Conservation (phyloP, 139 green algal genomes). For the Mychonastes homosphaera region DNA sequence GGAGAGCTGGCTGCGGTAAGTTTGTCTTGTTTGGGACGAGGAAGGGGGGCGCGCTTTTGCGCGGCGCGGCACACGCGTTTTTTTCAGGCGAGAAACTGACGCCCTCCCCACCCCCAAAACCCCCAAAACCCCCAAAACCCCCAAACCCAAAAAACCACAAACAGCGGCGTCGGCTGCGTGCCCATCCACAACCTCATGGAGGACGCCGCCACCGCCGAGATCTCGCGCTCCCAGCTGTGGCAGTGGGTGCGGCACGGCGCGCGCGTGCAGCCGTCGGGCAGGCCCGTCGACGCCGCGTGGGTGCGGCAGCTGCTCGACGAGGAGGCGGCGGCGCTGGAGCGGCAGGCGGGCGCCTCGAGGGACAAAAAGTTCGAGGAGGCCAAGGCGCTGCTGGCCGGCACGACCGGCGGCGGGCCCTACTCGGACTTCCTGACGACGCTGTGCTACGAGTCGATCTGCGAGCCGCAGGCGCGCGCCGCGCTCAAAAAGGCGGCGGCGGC, state of each 20-base stretch:
- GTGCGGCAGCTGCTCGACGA: conserved; percentile 48
- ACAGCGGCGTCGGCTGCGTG: conserved; percentile 66
- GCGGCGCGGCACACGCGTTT: no score
- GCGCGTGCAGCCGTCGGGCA: conserved; percentile 45
- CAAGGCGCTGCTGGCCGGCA: conserved; percentile 21
- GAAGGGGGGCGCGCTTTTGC: no score
- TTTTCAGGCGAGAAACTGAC: no score
- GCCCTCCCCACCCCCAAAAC: no score
- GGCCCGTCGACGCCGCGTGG: conserved; percentile 39
- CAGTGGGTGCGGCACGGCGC: conserved; percentile 69
- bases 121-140: no score
- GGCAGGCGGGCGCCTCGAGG: neutral
- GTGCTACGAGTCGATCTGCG: conserved; percentile 46
- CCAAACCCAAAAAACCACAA: no score
- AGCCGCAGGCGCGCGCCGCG: no score
- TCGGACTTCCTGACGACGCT: conserved; percentile 45
- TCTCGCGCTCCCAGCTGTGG: conserved; percentile 62
- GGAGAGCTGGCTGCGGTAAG: conserved; percentile 64
- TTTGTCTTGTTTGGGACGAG: no score
- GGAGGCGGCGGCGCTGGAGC: conserved; percentile 27
- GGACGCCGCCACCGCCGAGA: conserved; percentile 84
- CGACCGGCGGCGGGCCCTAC: conserved; percentile 26
- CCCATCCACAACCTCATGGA: conserved; percentile 87
- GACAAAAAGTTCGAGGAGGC: conserved; percentile 35
- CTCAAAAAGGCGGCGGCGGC: no score